These are phyloP conservation scores for Heliamphora pulchella DNA, from an alignment of 179 eudicot genomes.

Conservation along the genomic window DNA sequence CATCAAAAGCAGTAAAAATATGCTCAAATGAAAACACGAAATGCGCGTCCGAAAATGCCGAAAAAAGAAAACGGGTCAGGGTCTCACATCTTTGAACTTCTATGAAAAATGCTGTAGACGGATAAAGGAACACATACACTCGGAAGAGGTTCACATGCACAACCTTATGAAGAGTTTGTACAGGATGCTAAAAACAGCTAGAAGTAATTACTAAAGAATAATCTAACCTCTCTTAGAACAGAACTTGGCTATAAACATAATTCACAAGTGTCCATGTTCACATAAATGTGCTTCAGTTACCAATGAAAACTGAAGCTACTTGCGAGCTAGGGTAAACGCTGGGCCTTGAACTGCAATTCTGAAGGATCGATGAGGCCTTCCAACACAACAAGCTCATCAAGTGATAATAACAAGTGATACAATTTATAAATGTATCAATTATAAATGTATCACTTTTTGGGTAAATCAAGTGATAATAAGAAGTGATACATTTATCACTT, in stretches of 20 bases:
- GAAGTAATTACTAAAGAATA: neutral
- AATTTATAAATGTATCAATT: no score
- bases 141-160: no score
- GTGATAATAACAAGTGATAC: no score
- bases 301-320: neutral
- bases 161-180: neutral
- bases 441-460: no score
- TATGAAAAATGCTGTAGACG: neutral
- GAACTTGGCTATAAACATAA: slow-evolving; percentile 1
- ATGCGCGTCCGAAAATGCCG: no score
- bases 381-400: slow-evolving; percentile 66
- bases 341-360: slow-evolving; percentile 32
- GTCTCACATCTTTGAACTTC: neutral
- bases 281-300: neutral
- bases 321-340: neutral
- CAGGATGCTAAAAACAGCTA: neutral
- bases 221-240: neutral
- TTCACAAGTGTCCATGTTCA: neutral
- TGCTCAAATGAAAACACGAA: no score
- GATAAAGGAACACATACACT: neutral
- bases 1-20: no score
- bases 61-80: no score
- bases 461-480: no score
- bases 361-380: slow-evolving; percentile 80
- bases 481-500: no score